Evolutionary conservation across 495 filamentous ascomycete species (phyloP), one percentile per base, ranked within the genome.

Genomic region (Tuber magnatum): DNA sequence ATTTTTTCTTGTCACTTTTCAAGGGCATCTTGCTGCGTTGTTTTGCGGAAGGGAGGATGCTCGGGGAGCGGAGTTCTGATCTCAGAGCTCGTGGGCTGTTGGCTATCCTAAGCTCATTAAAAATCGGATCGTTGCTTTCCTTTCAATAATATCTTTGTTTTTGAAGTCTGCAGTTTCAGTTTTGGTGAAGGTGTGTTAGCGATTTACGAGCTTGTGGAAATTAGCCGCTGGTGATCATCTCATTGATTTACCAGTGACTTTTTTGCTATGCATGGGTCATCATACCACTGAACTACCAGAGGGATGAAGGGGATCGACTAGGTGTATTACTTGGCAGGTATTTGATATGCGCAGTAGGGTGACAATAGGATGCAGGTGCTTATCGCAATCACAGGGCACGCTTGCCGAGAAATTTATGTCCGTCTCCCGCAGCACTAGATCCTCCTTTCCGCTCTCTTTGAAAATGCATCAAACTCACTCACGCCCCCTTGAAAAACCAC

Each of bases 401-500:
- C 35, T 65, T 65, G 56, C 56, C 35, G 24, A 65, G 28, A 65
- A 65, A 32, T 65, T 65, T 65, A 18, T 65, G 32, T n/a, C 32
- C 9, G 28, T 24, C 38, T 28, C 38, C 42, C 48, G 14, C 4
- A 3, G n/a, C n/a, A 7, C 24, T 6, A 20, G 1, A 32, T 38
- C 24, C 46, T 16, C 28, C 38, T 71, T 71, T 38, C n/a, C 73
- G 5, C 32, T 22, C 35, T 8, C 28, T 71, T 44, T 35, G n/a
- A 35, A 43, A n/a, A 18, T 65, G 56, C 56, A 32, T 20, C 35
- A 39, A 70, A 61, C 4, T 51, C 51, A 38, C 12, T 77, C 70
- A 77, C 39, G 70, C 75, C 18, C 74, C 74, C 22, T 41, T 84
- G 35, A 81, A 68, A 35, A 43, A 70, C 71, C 77, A 83, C 56